A percentile compares a stretch with the other conserved stretches of the same genome.
Evolutionary conservation across 495 filamentous ascomycete species (phyloP).

Genomic region (Entonaema liquescens): DNA sequence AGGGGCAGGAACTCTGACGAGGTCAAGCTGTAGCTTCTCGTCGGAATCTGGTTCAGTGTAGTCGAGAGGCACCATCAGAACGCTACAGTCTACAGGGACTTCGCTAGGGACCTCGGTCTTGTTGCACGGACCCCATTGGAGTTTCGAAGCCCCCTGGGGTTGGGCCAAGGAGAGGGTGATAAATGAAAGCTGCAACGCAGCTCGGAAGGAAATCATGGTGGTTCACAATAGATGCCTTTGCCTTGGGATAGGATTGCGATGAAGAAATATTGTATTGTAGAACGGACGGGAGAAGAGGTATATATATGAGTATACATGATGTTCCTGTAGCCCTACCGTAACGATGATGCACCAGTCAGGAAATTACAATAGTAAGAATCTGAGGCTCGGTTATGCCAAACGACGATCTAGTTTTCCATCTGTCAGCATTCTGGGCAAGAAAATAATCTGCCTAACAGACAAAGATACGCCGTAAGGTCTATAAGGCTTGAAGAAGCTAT

Average conservation of each 20-base stretch:
- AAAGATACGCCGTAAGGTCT: slow-evolving; percentile 21
- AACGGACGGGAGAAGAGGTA: slow-evolving; percentile 1
- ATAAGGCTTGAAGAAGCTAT: neutral
- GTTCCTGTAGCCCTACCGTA: neutral
- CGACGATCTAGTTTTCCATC: neutral
- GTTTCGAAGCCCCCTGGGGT: slow-evolving; percentile 7
- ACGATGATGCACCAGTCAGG: neutral
- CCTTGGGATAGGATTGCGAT: slow-evolving; percentile 5
- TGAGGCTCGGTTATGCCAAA: neutral
- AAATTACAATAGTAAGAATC: neutral
- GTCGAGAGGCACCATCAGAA: slow-evolving; percentile 53
- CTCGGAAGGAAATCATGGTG: slow-evolving; percentile 19
- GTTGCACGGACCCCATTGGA: slow-evolving; percentile 36
- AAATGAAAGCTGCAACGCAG: slow-evolving; percentile 12
- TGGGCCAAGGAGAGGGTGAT: slow-evolving; percentile 25
- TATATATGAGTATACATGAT: slow-evolving; percentile 10
- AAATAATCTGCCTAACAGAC: neutral
- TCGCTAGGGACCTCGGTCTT: slow-evolving; percentile 25
- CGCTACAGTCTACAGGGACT: slow-evolving; percentile 48
- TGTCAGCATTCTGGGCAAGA: neutral
- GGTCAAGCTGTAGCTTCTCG: slow-evolving; percentile 47
- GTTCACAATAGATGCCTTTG: neutral
- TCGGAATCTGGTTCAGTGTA: slow-evolving; percentile 48
- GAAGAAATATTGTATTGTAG: neutral
- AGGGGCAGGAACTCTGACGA: slow-evolving; percentile 47